Base-by-base conservation (phyloP, 208 protist species). In the Leishmania major region DNA sequence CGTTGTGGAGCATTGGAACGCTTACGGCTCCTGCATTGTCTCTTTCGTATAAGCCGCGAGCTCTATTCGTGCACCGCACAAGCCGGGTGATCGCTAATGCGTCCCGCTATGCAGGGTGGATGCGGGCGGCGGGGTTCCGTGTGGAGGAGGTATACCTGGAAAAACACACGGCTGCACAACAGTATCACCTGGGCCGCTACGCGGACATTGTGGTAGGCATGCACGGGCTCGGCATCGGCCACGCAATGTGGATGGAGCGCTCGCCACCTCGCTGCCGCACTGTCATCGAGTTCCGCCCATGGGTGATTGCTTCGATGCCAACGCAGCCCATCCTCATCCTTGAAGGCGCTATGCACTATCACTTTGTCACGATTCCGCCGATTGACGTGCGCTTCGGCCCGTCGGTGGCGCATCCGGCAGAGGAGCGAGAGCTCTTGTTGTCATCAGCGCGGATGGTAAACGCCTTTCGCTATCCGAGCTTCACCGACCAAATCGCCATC, bases 131-230 rank as follows among this genome's bases (percentile, higher is more conserved):
- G 4, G 90, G 90, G 31, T 91, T 94, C 76, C 83, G 79, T 35
- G 90, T 94, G 47, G 87, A 87, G 83, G 83, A 85, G 69, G 87
- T 87, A 45, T 73, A 80, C 51, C 74, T 89, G n/a, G 90, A 88
- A 62, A 45, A 28, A 17, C 51, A 91, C 75, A 49, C 83, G 7
- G 82, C 85, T 31, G 85, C 84, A 43, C 86, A 90, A 60, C 89
- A 90, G 84, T 89, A 86, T 78, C 82, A 91, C 72, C 76, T 92
- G 3, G 81, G 78, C 10, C 88, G 88, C 19, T 87, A 88, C 75
- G 88, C 90, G 31, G 88, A 92, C 75, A 80, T 92, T n/a, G 81
- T 94, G 70, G 87, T 94, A 22, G 90, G 85, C 70, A 89, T 90
- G 83, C 90, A 94, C 81, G 90, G 88, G 15, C 83, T 87, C 62